These are phyloP conservation scores for Kodamaea sp. DNA, from an alignment of 1,139 yeast genomes.

Conservation along the genomic window DNA sequence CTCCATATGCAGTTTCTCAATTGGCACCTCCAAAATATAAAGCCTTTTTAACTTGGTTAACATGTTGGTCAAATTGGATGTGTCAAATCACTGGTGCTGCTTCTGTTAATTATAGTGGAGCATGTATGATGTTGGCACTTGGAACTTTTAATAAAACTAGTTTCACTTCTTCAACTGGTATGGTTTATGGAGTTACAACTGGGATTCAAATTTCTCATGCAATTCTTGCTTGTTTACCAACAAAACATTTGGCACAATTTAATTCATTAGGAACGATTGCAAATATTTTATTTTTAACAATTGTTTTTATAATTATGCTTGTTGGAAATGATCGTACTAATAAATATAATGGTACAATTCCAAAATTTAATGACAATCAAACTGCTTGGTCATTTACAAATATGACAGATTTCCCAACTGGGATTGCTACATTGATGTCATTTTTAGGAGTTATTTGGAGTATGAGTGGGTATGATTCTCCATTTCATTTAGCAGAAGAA, in stretches of 20 bases:
- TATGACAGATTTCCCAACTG: conserved; percentile 65
- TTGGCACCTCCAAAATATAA: conserved; percentile 52
- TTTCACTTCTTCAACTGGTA: conserved; percentile 19
- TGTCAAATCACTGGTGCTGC: conserved; percentile 60
- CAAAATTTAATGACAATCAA: conserved; percentile 49
- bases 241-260: conserved; percentile 55
- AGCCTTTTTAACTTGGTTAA: conserved; percentile 45
- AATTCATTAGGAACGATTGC: conserved; percentile 50
- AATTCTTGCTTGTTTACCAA: conserved; percentile 46
- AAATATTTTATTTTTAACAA: conserved; percentile 49
- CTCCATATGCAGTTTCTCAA: conserved; percentile 49
- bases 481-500: conserved; percentile 72
- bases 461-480: conserved; percentile 73
- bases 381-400: conserved; percentile 57
- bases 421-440: conserved; percentile 57
- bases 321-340: conserved; percentile 47
- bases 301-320: conserved; percentile 56
- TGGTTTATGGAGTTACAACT: conserved; percentile 25
- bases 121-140: conserved; percentile 57
- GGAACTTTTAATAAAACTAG: conserved; percentile 26
- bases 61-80: conserved; percentile 37
- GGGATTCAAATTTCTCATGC: conserved; percentile 53
- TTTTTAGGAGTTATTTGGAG: conserved; percentile 72
- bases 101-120: conserved; percentile 59
- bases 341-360: conserved; percentile 25